phyloP scores from a whole-genome alignment of 2,329 filamentous ascomycete species.

The Neofusicoccum parvum region DNA sequence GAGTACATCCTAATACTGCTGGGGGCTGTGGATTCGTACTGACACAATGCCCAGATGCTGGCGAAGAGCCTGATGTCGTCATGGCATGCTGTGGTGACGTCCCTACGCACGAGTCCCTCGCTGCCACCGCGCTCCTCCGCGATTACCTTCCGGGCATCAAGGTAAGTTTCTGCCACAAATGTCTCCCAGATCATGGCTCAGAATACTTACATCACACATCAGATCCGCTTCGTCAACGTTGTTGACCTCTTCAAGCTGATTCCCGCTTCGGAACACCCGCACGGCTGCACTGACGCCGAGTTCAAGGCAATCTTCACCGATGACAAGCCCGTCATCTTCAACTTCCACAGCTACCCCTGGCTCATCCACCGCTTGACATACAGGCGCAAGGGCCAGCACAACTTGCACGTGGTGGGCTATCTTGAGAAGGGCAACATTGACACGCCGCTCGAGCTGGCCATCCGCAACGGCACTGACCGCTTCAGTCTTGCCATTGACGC shows the following conservation, averaged over 20 bases:
- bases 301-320: conserved; percentile 72
- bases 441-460: conserved; percentile 76
- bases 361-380: conserved; percentile 76
- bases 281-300: conserved; percentile 68
- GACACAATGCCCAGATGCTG: conserved; percentile 52
- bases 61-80: conserved; percentile 70
- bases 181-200: too few relatives aligned
- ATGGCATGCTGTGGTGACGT: conserved; percentile 78
- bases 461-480: conserved; percentile 75
- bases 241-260: conserved; percentile 82
- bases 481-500: conserved; percentile 77
- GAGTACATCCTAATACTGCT: background rate
- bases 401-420: conserved; percentile 77
- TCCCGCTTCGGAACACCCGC: conserved; percentile 68
- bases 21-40: conserved; percentile 31
- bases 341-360: conserved; percentile 84
- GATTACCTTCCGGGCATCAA: conserved; percentile 71
- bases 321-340: conserved; percentile 75
- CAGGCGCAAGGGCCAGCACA: conserved; percentile 67
- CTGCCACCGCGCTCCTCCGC: conserved; percentile 73
- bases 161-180: conserved; percentile 18
- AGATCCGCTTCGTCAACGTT: conserved; percentile 75
- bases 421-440: conserved; percentile 84
- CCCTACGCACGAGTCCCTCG: conserved; percentile 72
- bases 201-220: too few relatives aligned